A percentile compares a stretch with the other conserved stretches of the same genome.
Evolutionary conservation across 257 asterid genomes (phyloP).

Genomic region (Nicotiana undulata): DNA sequence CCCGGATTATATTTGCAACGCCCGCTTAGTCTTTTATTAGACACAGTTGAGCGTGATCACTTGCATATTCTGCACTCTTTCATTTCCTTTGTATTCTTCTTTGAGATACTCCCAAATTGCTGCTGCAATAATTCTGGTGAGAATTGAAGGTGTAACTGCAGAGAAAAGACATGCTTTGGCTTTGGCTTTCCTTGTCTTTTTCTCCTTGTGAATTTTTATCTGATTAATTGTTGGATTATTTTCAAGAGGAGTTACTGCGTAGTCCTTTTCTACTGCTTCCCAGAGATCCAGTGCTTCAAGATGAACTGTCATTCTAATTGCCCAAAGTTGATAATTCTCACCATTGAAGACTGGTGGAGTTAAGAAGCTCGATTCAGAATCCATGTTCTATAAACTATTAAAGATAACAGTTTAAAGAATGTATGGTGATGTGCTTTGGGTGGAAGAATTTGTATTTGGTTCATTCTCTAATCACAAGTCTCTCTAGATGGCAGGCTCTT

Average conservation of each 20-base stretch:
- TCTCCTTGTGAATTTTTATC: neutral
- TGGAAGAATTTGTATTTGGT: too few species aligned
- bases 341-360: neutral
- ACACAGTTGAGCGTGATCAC: too few species aligned
- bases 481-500: neutral
- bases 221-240: too few species aligned
- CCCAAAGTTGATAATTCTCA: neutral
- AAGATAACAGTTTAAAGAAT: neutral
- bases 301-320: neutral
- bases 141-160: neutral
- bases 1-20: too few species aligned
- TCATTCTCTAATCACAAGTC: neutral
- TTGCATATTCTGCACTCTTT: neutral
- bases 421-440: too few species aligned
- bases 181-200: neutral
- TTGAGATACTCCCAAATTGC: neutral
- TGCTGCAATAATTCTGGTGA: too few species aligned
- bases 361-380: neutral
- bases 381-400: neutral
- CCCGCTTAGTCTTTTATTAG: too few species aligned
- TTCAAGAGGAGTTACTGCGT: too few species aligned
- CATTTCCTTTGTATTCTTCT: too few species aligned
- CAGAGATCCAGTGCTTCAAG: neutral
- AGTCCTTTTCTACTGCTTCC: too few species aligned
- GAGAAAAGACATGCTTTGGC: too few species aligned